Conservation (phyloP, 2,329 filamentous ascomycete genomes). For the Sporothrix sp. region DNA sequence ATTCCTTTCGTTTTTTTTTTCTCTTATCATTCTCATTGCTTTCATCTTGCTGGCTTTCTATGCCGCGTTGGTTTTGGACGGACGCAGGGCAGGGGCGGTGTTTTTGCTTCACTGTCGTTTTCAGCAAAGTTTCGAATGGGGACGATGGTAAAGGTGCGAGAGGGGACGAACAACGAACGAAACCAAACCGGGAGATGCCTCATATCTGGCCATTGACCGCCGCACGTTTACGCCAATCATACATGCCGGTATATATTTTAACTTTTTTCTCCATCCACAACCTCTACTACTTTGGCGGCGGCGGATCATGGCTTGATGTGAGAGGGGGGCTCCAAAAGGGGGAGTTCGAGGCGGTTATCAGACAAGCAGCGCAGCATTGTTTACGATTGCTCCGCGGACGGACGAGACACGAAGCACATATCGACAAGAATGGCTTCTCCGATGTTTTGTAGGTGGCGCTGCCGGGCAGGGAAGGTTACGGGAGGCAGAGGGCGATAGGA, state of each 20-base stretch:
- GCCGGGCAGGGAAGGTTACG: constrained; percentile 3
- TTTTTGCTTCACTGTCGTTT: neutral
- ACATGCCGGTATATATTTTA: neutral
- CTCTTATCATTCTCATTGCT: neutral
- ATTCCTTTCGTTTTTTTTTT: neutral
- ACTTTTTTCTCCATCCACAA: neutral
- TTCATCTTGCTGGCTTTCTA: neutral
- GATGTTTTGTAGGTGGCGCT: neutral
- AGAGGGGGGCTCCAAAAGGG: neutral
- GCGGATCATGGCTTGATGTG: neutral
- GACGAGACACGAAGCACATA: neutral
- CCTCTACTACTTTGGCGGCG: neutral
- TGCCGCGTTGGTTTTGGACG: neutral
- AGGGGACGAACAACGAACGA: neutral
- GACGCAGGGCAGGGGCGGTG: neutral
- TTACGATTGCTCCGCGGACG: neutral
- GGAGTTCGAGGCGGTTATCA: neutral
- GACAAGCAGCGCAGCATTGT: neutral
- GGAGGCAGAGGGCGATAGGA: constrained; percentile 3
- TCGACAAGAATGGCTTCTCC: neutral
- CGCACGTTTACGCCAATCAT: neutral
- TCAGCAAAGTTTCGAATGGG: neutral
- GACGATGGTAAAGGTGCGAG: neutral
- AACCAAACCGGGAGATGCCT: constrained; percentile 1
- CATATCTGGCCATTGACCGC: neutral